phyloP scores from a whole-genome alignment of 192 early-diverging fungal genomes.

The Backusella luteola region DNA sequence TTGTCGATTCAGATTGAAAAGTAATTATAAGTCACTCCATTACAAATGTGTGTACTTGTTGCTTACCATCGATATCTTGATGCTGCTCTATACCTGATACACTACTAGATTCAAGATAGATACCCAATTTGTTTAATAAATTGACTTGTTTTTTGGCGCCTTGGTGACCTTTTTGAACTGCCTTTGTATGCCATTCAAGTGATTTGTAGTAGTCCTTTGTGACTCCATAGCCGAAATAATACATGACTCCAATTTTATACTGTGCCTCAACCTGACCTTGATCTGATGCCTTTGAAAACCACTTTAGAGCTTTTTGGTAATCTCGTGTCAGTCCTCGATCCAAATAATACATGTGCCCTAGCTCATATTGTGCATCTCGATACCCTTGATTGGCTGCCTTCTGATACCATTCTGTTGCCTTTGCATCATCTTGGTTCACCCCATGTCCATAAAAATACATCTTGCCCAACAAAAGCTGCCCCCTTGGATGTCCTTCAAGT shows the following conservation, averaged over 20 bases:
- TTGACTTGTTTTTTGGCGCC: background rate
- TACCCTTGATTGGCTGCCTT: background rate
- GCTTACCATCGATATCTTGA: background rate
- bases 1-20: background rate
- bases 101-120: background rate
- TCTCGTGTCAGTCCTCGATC: conserved; percentile 6
- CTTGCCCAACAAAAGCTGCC: background rate
- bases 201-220: background rate
- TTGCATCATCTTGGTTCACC: background rate
- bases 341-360: conserved; percentile 6
- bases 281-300: background rate
- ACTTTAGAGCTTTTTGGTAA: background rate
- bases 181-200: background rate
- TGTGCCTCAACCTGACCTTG: conserved; percentile 3
- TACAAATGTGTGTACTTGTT: background rate
- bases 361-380: background rate
- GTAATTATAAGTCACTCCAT: background rate
- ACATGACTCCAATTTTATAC: background rate
- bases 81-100: background rate
- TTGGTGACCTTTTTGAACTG: background rate
- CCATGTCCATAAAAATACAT: conserved; percentile 5
- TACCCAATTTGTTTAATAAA: background rate
- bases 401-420: conserved; percentile 2
- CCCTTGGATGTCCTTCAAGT: background rate
- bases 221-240: background rate